phyloP scores from a whole-genome alignment of 1,284 basidiomycete species.

The Flammula alnicola region DNA sequence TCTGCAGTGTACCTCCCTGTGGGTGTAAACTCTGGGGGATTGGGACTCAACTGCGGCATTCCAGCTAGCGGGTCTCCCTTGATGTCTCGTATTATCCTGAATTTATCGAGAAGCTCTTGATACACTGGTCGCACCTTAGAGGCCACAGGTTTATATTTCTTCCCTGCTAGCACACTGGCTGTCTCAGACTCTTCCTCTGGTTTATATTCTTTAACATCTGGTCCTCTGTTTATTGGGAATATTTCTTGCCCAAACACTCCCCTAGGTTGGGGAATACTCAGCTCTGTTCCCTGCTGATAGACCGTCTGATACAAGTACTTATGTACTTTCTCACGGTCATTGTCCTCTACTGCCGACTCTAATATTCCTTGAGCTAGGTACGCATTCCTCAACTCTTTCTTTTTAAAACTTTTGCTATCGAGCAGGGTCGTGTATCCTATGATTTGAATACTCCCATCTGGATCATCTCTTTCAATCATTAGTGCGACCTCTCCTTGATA shows the following conservation, averaged over 20 bases:
- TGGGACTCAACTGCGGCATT: slow-evolving; percentile 26
- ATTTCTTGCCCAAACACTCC: neutral
- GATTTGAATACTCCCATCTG: neutral
- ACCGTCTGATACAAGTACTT: slow-evolving; percentile 15
- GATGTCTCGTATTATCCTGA: slow-evolving; percentile 36
- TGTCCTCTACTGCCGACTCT: neutral
- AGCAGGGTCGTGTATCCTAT: neutral
- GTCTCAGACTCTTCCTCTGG: neutral
- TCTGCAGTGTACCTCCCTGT: slow-evolving; percentile 33
- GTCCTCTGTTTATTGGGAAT: neutral
- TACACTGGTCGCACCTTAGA: slow-evolving; percentile 33
- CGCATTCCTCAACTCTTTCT: slow-evolving; percentile 7
- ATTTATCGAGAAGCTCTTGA: slow-evolving; percentile 32
- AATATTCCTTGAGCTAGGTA: slow-evolving; percentile 4
- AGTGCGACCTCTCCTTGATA: too few relatives aligned
- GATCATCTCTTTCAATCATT: too few relatives aligned
- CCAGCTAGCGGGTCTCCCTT: slow-evolving; percentile 34
- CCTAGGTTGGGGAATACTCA: neutral
- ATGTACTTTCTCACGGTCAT: slow-evolving; percentile 29
- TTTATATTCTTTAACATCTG: neutral
- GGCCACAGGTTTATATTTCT: slow-evolving; percentile 43
- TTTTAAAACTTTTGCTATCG: neutral
- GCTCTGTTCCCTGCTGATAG: neutral
- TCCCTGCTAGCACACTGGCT: slow-evolving; percentile 10
- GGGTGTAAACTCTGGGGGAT: slow-evolving; percentile 20